A percentile compares a stretch with the other conserved stretches of the same genome.
Conservation (phyloP, 2,329 filamentous ascomycete genomes). For the Fusarium avenaceum region DNA sequence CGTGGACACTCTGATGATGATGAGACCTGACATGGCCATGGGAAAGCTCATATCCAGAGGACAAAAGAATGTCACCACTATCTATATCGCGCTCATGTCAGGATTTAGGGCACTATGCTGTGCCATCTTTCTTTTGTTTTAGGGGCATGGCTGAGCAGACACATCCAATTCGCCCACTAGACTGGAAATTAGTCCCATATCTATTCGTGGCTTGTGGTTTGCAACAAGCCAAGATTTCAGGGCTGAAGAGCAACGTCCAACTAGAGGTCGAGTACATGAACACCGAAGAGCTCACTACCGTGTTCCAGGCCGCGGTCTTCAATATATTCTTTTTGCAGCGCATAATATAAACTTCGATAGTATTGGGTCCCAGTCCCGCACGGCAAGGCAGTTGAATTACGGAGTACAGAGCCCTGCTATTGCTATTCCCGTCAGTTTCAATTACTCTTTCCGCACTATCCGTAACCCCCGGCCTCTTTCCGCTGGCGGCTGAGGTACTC, state of each 20-base stretch:
- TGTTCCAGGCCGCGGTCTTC: conserved; percentile 5
- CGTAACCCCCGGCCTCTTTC: background rate
- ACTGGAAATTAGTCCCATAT: conserved; percentile 13
- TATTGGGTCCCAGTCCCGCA: background rate
- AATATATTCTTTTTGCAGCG: conserved; percentile 5
- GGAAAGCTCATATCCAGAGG: background rate
- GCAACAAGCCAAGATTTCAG: conserved; percentile 22
- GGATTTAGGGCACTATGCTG: background rate
- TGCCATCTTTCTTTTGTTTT: background rate
- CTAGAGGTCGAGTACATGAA: conserved; percentile 16
- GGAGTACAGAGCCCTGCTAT: background rate
- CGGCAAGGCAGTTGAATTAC: background rate
- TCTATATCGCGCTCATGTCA: background rate
- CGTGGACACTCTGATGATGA: conserved; percentile 7
- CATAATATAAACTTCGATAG: background rate
- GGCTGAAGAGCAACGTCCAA: conserved; percentile 25
- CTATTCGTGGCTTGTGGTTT: conserved; percentile 9
- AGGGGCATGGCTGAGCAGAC: background rate
- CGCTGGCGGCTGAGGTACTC: no score
- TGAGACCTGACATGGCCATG: background rate
- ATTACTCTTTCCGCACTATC: background rate
- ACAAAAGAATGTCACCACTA: background rate
- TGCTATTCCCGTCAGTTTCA: no score
- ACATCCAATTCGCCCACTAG: background rate
- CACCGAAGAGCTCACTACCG: background rate